Conservation (phyloP, 108 stramenopile genomes). For the Nitzschia sp. region DNA sequence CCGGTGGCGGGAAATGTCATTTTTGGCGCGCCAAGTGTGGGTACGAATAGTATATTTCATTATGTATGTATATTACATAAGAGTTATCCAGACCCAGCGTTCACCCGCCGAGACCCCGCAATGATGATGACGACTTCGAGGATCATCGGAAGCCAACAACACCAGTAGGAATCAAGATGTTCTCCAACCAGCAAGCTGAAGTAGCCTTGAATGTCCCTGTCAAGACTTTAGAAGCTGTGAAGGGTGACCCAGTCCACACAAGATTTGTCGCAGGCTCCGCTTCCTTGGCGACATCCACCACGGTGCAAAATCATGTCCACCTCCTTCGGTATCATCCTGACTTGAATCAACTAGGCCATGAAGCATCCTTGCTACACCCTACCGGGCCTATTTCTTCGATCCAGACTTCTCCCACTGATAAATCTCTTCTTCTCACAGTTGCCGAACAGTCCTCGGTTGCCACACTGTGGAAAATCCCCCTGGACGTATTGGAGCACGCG, state of each 20-base stretch:
- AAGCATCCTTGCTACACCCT: conserved; percentile 35
- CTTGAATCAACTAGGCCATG: conserved; percentile 40
- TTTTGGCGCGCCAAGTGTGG: too few species aligned
- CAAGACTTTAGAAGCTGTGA: conserved; percentile 36
- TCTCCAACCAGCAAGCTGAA: conserved; percentile 36
- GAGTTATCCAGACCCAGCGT: too few species aligned
- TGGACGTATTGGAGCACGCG: conserved; percentile 25
- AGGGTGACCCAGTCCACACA: conserved; percentile 33
- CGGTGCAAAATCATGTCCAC: conserved; percentile 29
- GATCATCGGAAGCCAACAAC: too few species aligned
- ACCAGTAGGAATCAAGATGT: conserved; percentile 9
- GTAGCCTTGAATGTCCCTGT: conserved; percentile 44
- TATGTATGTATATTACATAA: too few species aligned
- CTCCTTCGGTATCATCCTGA: conserved; percentile 43
- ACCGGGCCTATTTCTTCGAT: conserved; percentile 33
- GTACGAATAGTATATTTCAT: too few species aligned
- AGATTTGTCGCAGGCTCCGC: conserved; percentile 49
- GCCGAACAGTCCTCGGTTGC: conserved; percentile 24
- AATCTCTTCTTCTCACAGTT: conserved; percentile 29
- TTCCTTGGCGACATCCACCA: conserved; percentile 8
- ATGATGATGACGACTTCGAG: too few species aligned
- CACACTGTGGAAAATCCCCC: conserved; percentile 45
- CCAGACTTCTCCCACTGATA: conserved; percentile 37
- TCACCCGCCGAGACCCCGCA: too few species aligned
- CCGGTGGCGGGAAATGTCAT: too few species aligned